Evolutionary conservation across 805 yeast species (phyloP).

Genomic region (Schizosaccharomyces cryophilus): DNA sequence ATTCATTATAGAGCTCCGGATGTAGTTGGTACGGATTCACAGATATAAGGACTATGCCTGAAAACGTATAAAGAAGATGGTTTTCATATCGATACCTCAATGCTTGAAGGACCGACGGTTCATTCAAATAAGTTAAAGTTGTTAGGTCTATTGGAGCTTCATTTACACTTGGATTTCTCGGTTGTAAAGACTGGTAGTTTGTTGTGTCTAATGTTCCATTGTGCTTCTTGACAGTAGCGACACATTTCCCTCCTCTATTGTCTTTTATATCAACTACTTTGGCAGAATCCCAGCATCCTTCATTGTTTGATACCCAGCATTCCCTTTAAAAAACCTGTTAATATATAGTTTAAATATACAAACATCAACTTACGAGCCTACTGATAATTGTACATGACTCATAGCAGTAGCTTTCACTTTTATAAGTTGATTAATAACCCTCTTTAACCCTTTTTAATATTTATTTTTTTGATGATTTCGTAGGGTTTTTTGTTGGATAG

Average conservation of each 20-base stretch:
- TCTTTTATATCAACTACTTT: slow-evolving; percentile 24
- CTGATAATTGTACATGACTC: not conserved
- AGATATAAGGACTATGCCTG: slow-evolving; percentile 91
- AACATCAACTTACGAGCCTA: not conserved
- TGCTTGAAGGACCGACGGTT: slow-evolving; percentile 89
- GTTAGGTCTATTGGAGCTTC: slow-evolving; percentile 72
- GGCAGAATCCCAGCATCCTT: slow-evolving; percentile 54
- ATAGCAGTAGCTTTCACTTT: not conserved
- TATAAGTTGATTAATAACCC: not conserved
- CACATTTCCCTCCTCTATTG: not conserved
- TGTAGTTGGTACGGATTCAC: slow-evolving; percentile 85
- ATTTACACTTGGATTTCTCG: not conserved
- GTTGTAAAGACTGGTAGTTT: not conserved
- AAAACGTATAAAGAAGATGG: slow-evolving; percentile 76
- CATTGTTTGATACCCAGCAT: slow-evolving; percentile 61
- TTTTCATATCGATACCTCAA: slow-evolving; percentile 73
- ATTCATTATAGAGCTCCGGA: slow-evolving; percentile 74
- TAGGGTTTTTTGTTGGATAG: too few species aligned
- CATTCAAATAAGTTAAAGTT: slow-evolving; percentile 72
- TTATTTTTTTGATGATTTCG: too few species aligned
- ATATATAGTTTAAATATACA: not conserved
- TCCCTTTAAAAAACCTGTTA: slow-evolving; percentile 12
- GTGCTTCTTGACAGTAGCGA: not conserved
- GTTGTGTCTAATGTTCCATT: not conserved
- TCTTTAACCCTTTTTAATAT: too few species aligned